Evolutionary conservation across 805 yeast species (phyloP).

Genomic region (Kurtzmaniella cleridarum): DNA sequence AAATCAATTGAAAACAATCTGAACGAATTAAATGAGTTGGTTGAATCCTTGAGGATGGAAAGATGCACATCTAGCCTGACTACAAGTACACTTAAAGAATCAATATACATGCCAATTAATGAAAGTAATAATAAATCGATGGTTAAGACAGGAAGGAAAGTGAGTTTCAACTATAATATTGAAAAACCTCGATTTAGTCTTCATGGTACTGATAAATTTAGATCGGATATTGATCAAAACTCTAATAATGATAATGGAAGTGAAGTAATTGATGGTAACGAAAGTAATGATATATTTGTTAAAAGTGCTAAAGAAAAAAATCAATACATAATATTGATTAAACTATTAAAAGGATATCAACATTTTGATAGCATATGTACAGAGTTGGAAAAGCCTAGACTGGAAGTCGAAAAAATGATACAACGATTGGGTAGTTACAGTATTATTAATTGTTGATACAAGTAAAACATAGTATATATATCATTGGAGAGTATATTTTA

Average conservation of each 20-base stretch:
- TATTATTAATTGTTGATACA: conserved; percentile 25
- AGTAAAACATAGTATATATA: no score
- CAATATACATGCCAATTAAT: conserved; percentile 15
- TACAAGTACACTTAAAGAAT: conserved; percentile 3
- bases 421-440: conserved; percentile 32
- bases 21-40: conserved; percentile 13
- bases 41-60: conserved; percentile 8
- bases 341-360: conserved; percentile 46
- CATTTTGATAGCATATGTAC: conserved; percentile 68
- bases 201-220: conserved; percentile 1
- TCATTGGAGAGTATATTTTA: no score
- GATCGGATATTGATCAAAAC: background rate
- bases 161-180: conserved; percentile 28
- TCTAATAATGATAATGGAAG: background rate
- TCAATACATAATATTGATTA: conserved; percentile 34
- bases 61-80: conserved; percentile 2
- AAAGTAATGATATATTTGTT: conserved; percentile 6
- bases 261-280: conserved; percentile 2
- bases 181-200: conserved; percentile 5
- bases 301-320: conserved; percentile 11
- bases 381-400: conserved; percentile 50
- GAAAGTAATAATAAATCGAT: conserved; percentile 14
- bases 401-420: conserved; percentile 48
- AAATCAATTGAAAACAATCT: conserved; percentile 29
- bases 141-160: conserved; percentile 19